Conservation (phyloP, 305 asterid species). For the Fraxinus albicans region DNA sequence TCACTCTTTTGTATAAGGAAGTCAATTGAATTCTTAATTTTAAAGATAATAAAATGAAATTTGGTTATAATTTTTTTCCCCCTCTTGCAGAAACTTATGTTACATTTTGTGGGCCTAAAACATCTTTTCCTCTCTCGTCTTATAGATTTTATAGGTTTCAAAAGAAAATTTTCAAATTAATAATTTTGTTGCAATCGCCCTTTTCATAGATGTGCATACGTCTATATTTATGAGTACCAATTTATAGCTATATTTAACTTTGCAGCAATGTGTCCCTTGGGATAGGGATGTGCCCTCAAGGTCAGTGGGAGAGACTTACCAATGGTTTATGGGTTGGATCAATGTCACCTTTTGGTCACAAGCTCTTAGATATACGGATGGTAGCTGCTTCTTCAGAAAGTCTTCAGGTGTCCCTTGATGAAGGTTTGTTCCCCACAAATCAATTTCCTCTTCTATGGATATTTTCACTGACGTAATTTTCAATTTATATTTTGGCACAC, state of each 20-base stretch:
- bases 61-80: not conserved
- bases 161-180: slow-evolving; percentile 3
- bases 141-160: not conserved
- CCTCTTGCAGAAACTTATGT: slow-evolving; percentile 7
- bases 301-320: slow-evolving; percentile 73
- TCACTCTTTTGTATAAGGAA: not conserved
- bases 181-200: slow-evolving; percentile 1
- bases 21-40: not conserved
- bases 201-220: not conserved
- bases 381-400: slow-evolving; percentile 47
- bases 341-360: slow-evolving; percentile 89
- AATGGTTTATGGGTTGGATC: slow-evolving; percentile 68
- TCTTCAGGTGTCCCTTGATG: slow-evolving; percentile 71
- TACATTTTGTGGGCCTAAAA: slow-evolving; percentile 2
- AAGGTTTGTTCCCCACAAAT: slow-evolving; percentile 52
- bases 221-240: slow-evolving; percentile 4
- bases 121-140: not conserved
- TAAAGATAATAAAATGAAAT: not conserved
- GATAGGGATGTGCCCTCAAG: slow-evolving; percentile 73
- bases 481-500: not conserved
- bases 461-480: slow-evolving; percentile 8
- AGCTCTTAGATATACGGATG: slow-evolving; percentile 68
- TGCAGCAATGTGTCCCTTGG: slow-evolving; percentile 71
- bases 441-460: slow-evolving; percentile 9
- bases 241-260: slow-evolving; percentile 20